These are phyloP conservation scores for Hansenula sp. DNA, from an alignment of 1,139 yeast genomes.

Conservation along the genomic window DNA sequence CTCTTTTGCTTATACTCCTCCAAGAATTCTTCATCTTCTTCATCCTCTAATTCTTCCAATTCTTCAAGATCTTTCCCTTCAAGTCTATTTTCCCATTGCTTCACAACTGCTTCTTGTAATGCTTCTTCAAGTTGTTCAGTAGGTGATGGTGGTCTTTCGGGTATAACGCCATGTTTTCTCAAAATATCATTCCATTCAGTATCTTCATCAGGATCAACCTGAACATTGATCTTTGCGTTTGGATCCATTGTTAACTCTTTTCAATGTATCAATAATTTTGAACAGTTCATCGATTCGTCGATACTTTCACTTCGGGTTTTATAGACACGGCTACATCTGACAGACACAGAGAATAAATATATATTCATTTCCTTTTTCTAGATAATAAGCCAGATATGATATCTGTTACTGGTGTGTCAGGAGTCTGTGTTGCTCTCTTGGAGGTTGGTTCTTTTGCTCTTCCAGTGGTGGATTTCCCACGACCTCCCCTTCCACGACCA, in stretches of 20 bases:
- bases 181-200: constrained; percentile 98
- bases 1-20: constrained; percentile 72
- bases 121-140: constrained; percentile 84
- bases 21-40: constrained; percentile 76
- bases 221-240: constrained; percentile 40
- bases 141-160: constrained; percentile 88
- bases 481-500: constrained; percentile 4
- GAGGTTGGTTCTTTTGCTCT: neutral
- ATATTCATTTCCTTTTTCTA: constrained; percentile 17
- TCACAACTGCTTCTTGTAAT: constrained; percentile 71
- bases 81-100: constrained; percentile 52
- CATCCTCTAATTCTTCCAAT: constrained; percentile 72
- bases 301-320: neutral
- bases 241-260: constrained; percentile 9
- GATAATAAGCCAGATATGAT: constrained; percentile 22
- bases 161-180: constrained; percentile 85
- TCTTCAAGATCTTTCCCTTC: constrained; percentile 77
- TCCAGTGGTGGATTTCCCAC: constrained; percentile 2
- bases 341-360: no score
- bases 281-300: neutral
- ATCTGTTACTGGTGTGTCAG: constrained; percentile 23
- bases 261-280: no score
- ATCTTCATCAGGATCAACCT: constrained; percentile 93
- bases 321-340: neutral
- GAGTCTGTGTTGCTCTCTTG: constrained; percentile 4